Base-by-base conservation (phyloP, 2,329 filamentous ascomycete genomes). In the Dactylonectria macrodidyma region DNA sequence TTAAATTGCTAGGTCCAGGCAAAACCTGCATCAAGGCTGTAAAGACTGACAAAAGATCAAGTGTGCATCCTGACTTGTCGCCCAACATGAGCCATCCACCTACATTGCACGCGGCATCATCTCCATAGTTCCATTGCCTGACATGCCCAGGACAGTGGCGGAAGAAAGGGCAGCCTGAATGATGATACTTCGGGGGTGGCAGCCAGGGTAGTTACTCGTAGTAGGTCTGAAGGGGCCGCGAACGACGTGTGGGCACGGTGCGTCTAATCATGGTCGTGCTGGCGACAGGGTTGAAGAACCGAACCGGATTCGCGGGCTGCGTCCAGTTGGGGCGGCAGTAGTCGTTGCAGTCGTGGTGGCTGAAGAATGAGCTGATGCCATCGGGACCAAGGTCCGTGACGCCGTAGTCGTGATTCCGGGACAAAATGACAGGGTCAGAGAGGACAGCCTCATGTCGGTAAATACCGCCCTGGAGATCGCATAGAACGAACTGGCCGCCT, bases 381-480 rank as follows among this genome's bases (percentile, higher is more conserved):
- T 77, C 57, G 5, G 76, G 67, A 3, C 82, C 82, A 6, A 84
- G 76, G 59, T 84, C 82, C 1, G 81, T 79, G 24, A 80, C 77
- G 22, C 82, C 81, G 54, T 80, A 83, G 9, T 80, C 72, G n/a
- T 76, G 70, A 5, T 56, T 73, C 8, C 72, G 78, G 1, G 83
- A 84, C 55, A 84, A 67, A 63, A 84, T 82, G 60, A 81, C 82
- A 0, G 82, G 82, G 70, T 84, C 81, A 0, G 82, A 80, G 41
- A 84, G 77, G 48, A 83, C 73, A 51, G 79, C 70, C 54, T 77
- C 76, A 11, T 75, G 41, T 48, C 70, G 73, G 73, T 84, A 83
- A 33, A 80, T 69, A 48, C 82, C 82, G 33, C 83, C 83, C 66
- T 84, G 81, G 2, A 84, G 75, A 67, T 84, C 83, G 69, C 81